These are phyloP conservation scores for Aspergillus tamarii DNA, from an alignment of 2,329 filamentous ascomycete genomes.

Conservation along the genomic window DNA sequence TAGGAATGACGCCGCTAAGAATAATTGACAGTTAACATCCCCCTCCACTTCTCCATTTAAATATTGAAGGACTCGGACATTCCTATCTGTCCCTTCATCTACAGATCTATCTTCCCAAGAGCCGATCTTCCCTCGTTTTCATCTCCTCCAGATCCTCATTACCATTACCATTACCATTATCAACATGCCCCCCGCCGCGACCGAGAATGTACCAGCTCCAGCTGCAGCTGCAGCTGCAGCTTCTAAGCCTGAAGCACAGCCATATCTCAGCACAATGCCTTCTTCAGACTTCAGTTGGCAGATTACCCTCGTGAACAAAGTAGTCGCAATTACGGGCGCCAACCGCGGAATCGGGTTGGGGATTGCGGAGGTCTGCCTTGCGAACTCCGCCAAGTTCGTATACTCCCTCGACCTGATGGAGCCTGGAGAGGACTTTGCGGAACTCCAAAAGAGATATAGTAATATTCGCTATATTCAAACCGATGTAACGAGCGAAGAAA, in stretches of 20 bases:
- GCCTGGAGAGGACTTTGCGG: conserved; percentile 36
- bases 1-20: background rate
- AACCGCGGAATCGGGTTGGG: conserved; percentile 50
- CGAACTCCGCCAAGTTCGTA: conserved; percentile 45
- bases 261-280: conserved; percentile 4
- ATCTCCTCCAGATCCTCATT: background rate
- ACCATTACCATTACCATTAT: background rate
- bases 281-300: conserved; percentile 33
- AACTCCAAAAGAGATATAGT: conserved; percentile 44
- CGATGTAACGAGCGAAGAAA: conserved; percentile 50
- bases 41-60: background rate
- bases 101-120: background rate
- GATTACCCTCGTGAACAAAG: conserved; percentile 46
- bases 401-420: conserved; percentile 46
- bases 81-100: background rate
- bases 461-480: conserved; percentile 51
- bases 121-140: background rate
- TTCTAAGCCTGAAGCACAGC: background rate
- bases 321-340: conserved; percentile 35
- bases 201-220: background rate
- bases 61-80: background rate
- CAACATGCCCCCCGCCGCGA: background rate
- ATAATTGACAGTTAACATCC: background rate
- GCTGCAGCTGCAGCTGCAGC: background rate
- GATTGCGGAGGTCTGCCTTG: conserved; percentile 51